Evolutionary conservation across 495 filamentous ascomycete genomes (phyloP), one percentile per base, ranked within the genome.

Genomic region (Hypoxylon crocopeplum): DNA sequence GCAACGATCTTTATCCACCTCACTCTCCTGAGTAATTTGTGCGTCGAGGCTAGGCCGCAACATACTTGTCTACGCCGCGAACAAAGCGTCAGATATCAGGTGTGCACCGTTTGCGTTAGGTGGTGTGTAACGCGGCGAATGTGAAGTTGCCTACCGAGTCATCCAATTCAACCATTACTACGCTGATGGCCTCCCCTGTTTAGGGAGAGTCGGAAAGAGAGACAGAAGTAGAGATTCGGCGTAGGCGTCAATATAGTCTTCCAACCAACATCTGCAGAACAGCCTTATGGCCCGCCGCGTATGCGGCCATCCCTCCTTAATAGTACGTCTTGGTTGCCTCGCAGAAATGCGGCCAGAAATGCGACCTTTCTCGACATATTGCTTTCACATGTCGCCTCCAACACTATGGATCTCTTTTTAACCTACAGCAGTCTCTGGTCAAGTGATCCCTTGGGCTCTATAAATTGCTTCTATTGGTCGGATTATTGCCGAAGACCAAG

Each of bases 211-310:
- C 29, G 11, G 46, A n/a, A 22, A 22, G 15, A 36, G 45, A 15
- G 40, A 39, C 17, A 25, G 10, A 47, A 17, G 33, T 48, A 19
- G 42, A 52, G 19, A 32, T 49, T 41, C 38, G 27, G 48, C 17
- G 39, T 49, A 53, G 44, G 15, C 25, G n/a, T 37, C 32, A 5
- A 52, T 44, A 47, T 47, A 33, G 17, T 10, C 1, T 34, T 29
- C 39, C 55, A 59, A 59, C 61, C 55, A 64, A 64, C 55, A 33
- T 48, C 27, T 47, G 7, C 11, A 24, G 37, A 36, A 59, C 61
- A 64, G 61, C 61, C 61, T 64, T 64, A 64, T 34, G 50, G 55
- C 45, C 61, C 56, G 37, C 32, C 16, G 17, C 13, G 29, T 25
- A 59, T 59, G 61, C 61, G 49, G 17, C 61, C 61, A 39, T 55